Base-by-base conservation (phyloP, 2,329 filamentous ascomycete species). In the Ophiostoma sp. region DNA sequence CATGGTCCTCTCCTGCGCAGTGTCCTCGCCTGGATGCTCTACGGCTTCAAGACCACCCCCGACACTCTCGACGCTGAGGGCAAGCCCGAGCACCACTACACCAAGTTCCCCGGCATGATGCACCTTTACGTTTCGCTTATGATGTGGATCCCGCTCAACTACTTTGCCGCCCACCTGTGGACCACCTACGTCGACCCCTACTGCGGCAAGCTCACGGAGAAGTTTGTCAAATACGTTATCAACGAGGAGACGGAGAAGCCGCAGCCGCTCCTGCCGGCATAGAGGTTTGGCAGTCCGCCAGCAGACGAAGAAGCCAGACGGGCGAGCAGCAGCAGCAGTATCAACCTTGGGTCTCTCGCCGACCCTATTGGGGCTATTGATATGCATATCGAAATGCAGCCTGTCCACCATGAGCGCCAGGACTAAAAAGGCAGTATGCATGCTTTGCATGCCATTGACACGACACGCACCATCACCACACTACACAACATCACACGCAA, bases 1-100 rank as follows among this genome's bases (percentile, higher is more conserved):
- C 89, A 91, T 79, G 89, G 89, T 57, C 85, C 87, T 0, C 82
- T 91, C 39, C 85, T 91, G 76, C 86, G 89, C 73, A 87, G 85
- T 31, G 79, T 90, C 8, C 82, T 91, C 17, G 86, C 87, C 33
- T 91, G 88, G 87, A 84, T 91, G 82, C 81, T 90, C 15, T 91
- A 86, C 74, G 84, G 86, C 19, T 79, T 85, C 63, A 77, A 77
- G 66, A 77, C 80, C 1, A 81, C 83, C 15, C 80, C 80, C 11
- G 79, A 82, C 73, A 79, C 80, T 25, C 76, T 75, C 52, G 80
- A 83, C 70, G 81, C 81, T 31, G 77, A 83, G 19, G 82, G 82
- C 63, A 78, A 82, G 28, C 68, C 73, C 28, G 75, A 74, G 6
- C 52, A 61, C 1, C 73, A 75, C 64, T 39, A 31, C 3, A 76